A percentile compares a stretch with the other conserved stretches of the same genome.
phyloP scores from a whole-genome alignment of 1,284 basidiomycete species.

The Rhodofomes roseus region DNA sequence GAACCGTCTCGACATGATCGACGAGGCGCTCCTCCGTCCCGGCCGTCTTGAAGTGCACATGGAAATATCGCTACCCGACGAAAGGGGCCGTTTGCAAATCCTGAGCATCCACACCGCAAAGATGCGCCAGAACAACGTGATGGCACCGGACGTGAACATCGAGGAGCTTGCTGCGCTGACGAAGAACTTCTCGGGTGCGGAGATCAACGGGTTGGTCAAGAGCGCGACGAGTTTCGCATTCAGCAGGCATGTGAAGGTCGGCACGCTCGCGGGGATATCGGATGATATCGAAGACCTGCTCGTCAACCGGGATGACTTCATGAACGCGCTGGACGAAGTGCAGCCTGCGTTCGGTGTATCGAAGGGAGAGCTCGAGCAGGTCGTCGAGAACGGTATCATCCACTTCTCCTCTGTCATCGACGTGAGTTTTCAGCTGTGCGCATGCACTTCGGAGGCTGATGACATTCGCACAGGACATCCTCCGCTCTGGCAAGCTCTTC shows the following conservation, averaged over 20 bases:
- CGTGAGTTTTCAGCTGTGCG: slow-evolving; percentile 42
- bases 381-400: slow-evolving; percentile 97
- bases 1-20: slow-evolving; percentile 98
- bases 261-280: slow-evolving; percentile 93
- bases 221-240: slow-evolving; percentile 98
- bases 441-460: not conserved
- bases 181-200: slow-evolving; percentile 98
- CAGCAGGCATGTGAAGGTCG: slow-evolving; percentile 96
- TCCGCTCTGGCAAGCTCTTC: slow-evolving; percentile 89
- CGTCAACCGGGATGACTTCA: slow-evolving; percentile 87
- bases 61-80: slow-evolving; percentile 97
- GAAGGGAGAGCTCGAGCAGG: slow-evolving; percentile 93
- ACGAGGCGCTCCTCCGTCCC: slow-evolving; percentile 95
- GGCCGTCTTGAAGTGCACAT: slow-evolving; percentile 99
- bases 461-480: slow-evolving; percentile 59
- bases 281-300: slow-evolving; percentile 94
- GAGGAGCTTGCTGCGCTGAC: slow-evolving; percentile 80
- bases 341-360: slow-evolving; percentile 97
- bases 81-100: slow-evolving; percentile 90
- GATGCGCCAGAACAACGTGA: slow-evolving; percentile 90
- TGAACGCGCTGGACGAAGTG: slow-evolving; percentile 92
- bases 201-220: slow-evolving; percentile 95
- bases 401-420: slow-evolving; percentile 79
- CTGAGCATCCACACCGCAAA: slow-evolving; percentile 94
- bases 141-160: slow-evolving; percentile 88